Percentiles rank a stretch among this genome's conserved stretches.
phyloP scores from a whole-genome alignment of 2,329 filamentous ascomycete species.

The Dissoconium aciculare region DNA sequence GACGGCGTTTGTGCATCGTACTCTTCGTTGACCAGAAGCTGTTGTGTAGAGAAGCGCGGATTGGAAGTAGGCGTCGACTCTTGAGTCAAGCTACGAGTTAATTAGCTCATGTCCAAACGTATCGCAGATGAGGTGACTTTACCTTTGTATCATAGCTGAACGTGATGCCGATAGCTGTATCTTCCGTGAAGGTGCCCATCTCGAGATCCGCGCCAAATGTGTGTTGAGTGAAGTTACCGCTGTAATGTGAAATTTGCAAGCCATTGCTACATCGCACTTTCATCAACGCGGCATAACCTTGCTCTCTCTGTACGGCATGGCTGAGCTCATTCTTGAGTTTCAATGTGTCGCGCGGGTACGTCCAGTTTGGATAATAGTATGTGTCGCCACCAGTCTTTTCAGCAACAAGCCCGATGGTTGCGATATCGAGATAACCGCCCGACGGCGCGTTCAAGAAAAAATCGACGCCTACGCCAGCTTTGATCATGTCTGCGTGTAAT shows the following conservation, averaged over 20 bases:
- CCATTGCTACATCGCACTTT: conserved; percentile 97
- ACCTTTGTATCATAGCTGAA: conserved; percentile 88
- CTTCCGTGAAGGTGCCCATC: conserved; percentile 79
- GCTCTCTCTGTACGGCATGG: conserved; percentile 76
- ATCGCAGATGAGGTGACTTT: conserved; percentile 7
- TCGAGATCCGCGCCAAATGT: conserved; percentile 90
- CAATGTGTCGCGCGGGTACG: conserved; percentile 67
- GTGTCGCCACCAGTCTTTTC: conserved; percentile 85
- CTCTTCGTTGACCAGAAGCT: conserved; percentile 71
- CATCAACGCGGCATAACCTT: conserved; percentile 90
- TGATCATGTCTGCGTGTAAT: conserved; percentile 71
- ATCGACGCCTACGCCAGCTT: conserved; percentile 73
- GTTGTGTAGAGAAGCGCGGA: conserved; percentile 90
- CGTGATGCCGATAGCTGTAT: conserved; percentile 81
- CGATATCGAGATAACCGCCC: conserved; percentile 83
- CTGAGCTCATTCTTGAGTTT: conserved; percentile 75
- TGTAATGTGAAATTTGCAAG: conserved; percentile 81
- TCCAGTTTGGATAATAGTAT: conserved; percentile 95
- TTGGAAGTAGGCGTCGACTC: conserved; percentile 95
- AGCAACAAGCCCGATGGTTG: conserved; percentile 76
- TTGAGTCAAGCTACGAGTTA: conserved; percentile 62
- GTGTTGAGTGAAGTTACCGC: conserved; percentile 92
- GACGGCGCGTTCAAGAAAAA: conserved; percentile 89
- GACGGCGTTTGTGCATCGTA: conserved; percentile 85
- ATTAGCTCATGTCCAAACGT: conserved; percentile 2